Evolutionary conservation across 2,329 filamentous ascomycete genomes (phyloP).

Genomic region (Neonectria faginata): DNA sequence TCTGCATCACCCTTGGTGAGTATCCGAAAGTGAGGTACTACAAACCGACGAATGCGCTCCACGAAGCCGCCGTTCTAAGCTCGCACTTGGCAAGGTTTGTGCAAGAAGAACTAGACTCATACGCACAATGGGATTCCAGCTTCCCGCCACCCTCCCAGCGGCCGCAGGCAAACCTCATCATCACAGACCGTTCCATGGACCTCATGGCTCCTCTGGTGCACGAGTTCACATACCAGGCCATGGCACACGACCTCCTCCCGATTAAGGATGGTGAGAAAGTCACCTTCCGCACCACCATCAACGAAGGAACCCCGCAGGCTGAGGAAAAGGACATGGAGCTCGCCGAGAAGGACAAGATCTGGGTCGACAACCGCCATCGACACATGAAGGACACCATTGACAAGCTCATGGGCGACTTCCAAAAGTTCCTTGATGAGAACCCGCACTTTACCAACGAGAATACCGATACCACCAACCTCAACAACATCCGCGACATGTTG

Average conservation of each 20-base stretch:
- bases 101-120: constrained; percentile 90
- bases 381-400: constrained; percentile 99
- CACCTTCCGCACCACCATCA: constrained; percentile 83
- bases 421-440: constrained; percentile 90
- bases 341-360: constrained; percentile 89
- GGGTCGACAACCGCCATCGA: constrained; percentile 92
- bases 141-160: constrained; percentile 85
- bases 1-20: constrained; percentile 93
- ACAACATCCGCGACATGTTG: constrained; percentile 96
- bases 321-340: constrained; percentile 94
- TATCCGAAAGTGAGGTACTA: constrained; percentile 95
- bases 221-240: constrained; percentile 98
- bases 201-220: constrained; percentile 87
- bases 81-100: constrained; percentile 90
- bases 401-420: constrained; percentile 91
- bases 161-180: constrained; percentile 84
- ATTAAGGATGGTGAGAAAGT: constrained; percentile 91
- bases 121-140: constrained; percentile 83
- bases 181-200: constrained; percentile 95
- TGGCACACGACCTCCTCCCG: constrained; percentile 92
- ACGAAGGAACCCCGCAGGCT: constrained; percentile 76
- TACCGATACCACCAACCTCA: constrained; percentile 79
- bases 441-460: constrained; percentile 87
- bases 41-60: constrained; percentile 76
- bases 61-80: constrained; percentile 90